Base-by-base conservation (phyloP, 2,329 filamentous ascomycete species). In the Neofusicoccum parvum region DNA sequence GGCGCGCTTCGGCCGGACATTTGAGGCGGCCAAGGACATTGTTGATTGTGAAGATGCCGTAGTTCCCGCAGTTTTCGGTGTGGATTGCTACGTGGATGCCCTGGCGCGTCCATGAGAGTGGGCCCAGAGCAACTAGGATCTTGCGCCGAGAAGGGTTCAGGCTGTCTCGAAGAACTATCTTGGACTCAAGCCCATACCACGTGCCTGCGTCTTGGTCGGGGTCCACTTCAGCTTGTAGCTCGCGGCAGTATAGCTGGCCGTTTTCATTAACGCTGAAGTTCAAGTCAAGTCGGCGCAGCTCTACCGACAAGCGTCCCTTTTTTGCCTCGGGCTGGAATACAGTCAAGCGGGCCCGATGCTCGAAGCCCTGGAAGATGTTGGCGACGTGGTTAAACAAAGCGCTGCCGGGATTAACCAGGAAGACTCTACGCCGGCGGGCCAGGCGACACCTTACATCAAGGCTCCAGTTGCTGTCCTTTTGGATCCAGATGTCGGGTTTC, bases 141-240 rank as follows among this genome's bases (percentile, higher is more conserved):
- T 80, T 87, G 10, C 82, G 82, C 3, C 80, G 76, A 0, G 70
- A 65, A 0, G 65, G 70, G 49, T 85, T 82, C 0, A 68, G 66
- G 0, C 70, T 60, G 20, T 84, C 81, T 0, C 82, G 79, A 11
- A 89, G 73, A 0, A 90, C 82, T 2, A 90, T 74, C 71, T 85
- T 89, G 72, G 83, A 88, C 2, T 75, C 64, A 0, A 90, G 75
- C 0, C 89, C 88, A 65, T 90, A 84, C 69, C 85, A 81, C 0
- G 86, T 87, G 0, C 87, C 87, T 0, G 82, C 75, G 54, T 88
- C 82, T 68, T 91, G 88, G 20, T 86, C 69, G 0, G 73, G 70
- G 45, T 68, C 65, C 0, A 92, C 77, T 49, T 85, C 80, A 0
- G 82, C 78, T 0, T 74, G 72, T 0, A 89, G 78, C 67, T 89